Base-by-base conservation (phyloP, 805 yeast species). In the Hanseniaspora pseudoguilliermondii region DNA sequence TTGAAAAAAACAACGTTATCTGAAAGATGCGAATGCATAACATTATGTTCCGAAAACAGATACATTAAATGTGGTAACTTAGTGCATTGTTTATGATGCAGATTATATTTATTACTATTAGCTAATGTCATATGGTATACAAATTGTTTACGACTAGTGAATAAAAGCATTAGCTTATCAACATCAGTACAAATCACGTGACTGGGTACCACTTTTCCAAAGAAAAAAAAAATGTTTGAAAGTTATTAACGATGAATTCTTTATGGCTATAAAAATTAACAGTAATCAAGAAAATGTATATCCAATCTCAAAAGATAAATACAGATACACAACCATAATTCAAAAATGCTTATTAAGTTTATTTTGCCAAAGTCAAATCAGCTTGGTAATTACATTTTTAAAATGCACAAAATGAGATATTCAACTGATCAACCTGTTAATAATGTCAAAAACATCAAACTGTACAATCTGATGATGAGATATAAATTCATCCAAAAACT, bases 401-500 rank as follows among this genome's bases (percentile, higher is more conserved):
- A 16, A 41, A 2, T 5, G 13, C 25, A 20, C 18, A 41, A 23
- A 6, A 7, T 23, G 2, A 13, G 8, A 2, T 41, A 23, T 15
- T 41, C 44, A 20, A 41, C 44, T 2, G 44, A 41, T 16, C n/a
- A 5, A 5, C 44, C 44, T 3, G 44, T 41, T 7, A 21, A 21
- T 7, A 36, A 21, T 36, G 49, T 51, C 18, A 44, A 51, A 27
- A 51, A 51, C 29, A 35, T 35, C 2, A 51, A 20, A 21, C 38
- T 51, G 5, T 38, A 43, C 27, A 51, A 44, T 9, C 11, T 51
- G 4, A 10, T 51, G 9, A 35, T 51, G 38, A 68, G 62, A 55
- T 68, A 69, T 4, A 59, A 58, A 32, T 47, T 62, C 5, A 55
- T 69, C 7, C 58, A 67, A 2, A 65, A 57, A 51, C 58, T 66